Evolutionary conservation across 78 protist genomes (phyloP), one percentile per base, ranked within the genome.

Genomic region (Trichosphaerium sp.): DNA sequence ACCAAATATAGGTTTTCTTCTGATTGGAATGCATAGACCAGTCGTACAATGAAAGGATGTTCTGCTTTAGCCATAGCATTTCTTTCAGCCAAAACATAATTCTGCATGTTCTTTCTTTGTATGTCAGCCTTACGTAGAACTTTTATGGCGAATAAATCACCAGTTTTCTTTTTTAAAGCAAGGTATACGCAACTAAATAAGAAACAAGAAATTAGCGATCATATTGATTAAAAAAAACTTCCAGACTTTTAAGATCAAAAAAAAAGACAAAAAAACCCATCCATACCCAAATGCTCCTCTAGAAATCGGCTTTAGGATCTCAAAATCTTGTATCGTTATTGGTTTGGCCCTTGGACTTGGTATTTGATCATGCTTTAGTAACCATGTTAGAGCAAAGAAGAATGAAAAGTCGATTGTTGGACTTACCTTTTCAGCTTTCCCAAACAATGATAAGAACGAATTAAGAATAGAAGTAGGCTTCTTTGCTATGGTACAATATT

Each of bases 111-210:
- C 74, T 89, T 89, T 18, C 90, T 44, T n/a, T 76, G 55, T 41
- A 78, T 84, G 56, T 88, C 94, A 7, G 51, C 21, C 65, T 89
- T 89, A 59, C 69, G 39, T 52, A 86, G 41, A 4, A 82, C 89
- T 48, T 88, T 88, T 58, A 88, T 85, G 31, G 92, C 92, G 60
- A 75, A 88, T 31, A 82, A 71, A 64, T 88, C 85, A 12, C 84
- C 83, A 7, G 87, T 76, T 39, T 65, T 70, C 77, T 83, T 84
- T 55, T 83, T 87, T n/a, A 69, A 65, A 3, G 87, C 91, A 3
- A 88, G 64, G 37, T 65, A 88, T 28, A 74, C 80, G 18, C 32
- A 52, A 37, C n/a, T n/a, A n/a, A n/a, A n/a, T n/a, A n/a, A n/a
- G n/a, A n/a, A n/a, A n/a, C n/a, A n/a, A n/a, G n/a, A n/a, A n/a